Conservation (phyloP, 2,329 filamentous ascomycete genomes). For the Periconia macrospinosa region DNA sequence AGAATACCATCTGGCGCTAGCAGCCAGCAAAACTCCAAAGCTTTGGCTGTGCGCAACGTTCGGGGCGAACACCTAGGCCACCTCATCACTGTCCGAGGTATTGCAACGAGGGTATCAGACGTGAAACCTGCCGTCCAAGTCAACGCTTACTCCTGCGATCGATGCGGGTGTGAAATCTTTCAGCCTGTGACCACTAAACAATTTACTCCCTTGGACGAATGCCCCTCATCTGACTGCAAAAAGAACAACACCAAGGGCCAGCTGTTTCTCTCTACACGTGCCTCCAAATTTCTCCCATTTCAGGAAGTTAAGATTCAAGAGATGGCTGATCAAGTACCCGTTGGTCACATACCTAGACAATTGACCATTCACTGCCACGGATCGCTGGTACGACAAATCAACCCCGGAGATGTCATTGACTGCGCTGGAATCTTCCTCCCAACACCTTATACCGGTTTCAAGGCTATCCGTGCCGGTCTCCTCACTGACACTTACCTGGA, state of each 20-base stretch:
- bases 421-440: constrained; percentile 94
- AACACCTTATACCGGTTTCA: constrained; percentile 98
- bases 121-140: constrained; percentile 98
- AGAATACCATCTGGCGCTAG: constrained; percentile 71
- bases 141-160: constrained; percentile 96
- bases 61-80: constrained; percentile 89
- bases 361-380: constrained; percentile 90
- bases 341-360: constrained; percentile 93
- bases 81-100: constrained; percentile 91
- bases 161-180: constrained; percentile 96
- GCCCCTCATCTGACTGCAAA: constrained; percentile 87
- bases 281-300: constrained; percentile 95
- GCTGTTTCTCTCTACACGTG: constrained; percentile 89
- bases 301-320: constrained; percentile 99
- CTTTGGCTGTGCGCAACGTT: constrained; percentile 88
- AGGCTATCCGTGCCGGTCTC: constrained; percentile 94
- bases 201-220: constrained; percentile 83
- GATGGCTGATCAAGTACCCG: constrained; percentile 98
- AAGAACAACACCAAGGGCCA: constrained; percentile 91
- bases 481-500: constrained; percentile 96
- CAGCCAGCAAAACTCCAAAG: constrained; percentile 60
- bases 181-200: constrained; percentile 91
- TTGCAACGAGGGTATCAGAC: constrained; percentile 92
- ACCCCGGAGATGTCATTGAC: constrained; percentile 92
- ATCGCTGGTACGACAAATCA: constrained; percentile 80